phyloP scores from a whole-genome alignment of 225 moss, liverwort and hornwort genomes.

The Takakia lepidozioides region DNA sequence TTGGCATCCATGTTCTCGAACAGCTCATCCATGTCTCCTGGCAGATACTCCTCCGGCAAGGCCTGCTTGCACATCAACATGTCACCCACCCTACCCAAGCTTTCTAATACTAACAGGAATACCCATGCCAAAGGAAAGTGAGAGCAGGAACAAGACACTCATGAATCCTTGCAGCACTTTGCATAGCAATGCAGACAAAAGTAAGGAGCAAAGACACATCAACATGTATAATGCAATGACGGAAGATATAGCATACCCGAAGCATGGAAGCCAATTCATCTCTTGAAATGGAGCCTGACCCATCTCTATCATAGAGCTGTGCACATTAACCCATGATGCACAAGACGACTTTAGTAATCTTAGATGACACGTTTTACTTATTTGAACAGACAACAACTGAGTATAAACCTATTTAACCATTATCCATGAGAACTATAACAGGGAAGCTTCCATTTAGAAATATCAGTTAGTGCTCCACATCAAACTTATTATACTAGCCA shows the following conservation, averaged over 20 bases:
- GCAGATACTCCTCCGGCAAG: conserved; percentile 70
- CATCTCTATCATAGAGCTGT: conserved; percentile 81
- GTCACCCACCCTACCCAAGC: background rate
- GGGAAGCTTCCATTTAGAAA: no score
- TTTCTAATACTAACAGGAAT: background rate
- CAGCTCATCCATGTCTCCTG: conserved; percentile 64
- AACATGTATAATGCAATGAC: background rate
- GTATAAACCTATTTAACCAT: no score
- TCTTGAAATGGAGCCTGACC: conserved; percentile 77
- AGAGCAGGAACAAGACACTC: background rate
- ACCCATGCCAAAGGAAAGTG: background rate
- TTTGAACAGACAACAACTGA: no score
- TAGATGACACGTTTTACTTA: no score
- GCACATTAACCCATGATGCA: background rate
- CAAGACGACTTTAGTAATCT: no score
- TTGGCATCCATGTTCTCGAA: conserved; percentile 68
- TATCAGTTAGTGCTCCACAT: no score
- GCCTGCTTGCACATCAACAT: conserved; percentile 23
- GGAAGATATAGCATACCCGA: conserved; percentile 30
- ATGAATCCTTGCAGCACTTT: background rate
- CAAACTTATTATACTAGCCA: no score
- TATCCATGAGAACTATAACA: no score
- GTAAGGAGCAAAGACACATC: background rate
- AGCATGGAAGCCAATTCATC: conserved; percentile 75
- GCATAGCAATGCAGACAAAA: no score